A percentile compares a stretch with the other conserved stretches of the same genome.
Conservation (phyloP, 164 flowering plant genomes). For the Annona cherimola region DNA sequence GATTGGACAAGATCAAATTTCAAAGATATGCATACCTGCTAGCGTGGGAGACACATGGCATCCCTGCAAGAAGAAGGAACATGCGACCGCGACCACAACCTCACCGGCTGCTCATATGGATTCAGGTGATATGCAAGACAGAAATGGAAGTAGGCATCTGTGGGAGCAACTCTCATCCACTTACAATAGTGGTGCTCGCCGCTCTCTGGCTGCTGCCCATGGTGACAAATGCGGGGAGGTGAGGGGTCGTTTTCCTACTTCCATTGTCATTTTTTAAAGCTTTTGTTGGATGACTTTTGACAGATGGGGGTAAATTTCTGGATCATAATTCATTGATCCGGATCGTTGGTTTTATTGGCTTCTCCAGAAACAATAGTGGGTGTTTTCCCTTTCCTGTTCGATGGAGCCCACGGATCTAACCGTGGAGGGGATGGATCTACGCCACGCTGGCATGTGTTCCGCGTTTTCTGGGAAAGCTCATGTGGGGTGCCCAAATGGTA, state of each 20-base stretch:
- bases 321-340: background rate
- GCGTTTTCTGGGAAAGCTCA: too few species aligned
- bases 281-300: background rate
- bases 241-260: background rate
- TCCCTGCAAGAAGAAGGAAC: constrained; percentile 32
- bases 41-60: constrained; percentile 35
- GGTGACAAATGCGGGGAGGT: constrained; percentile 23
- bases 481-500: too few species aligned
- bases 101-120: background rate
- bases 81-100: background rate
- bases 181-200: background rate
- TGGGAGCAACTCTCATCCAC: background rate
- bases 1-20: constrained; percentile 25
- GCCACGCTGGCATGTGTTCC: background rate
- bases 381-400: background rate
- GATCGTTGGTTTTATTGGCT: background rate
- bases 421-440: background rate
- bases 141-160: constrained; percentile 10
- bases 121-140: background rate
- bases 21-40: constrained; percentile 35
- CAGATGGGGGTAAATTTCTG: background rate
- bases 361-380: background rate
- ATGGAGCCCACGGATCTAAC: background rate
- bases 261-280: too few species aligned
- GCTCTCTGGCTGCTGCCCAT: constrained; percentile 14